A percentile compares a stretch with the other conserved stretches of the same genome.
These are phyloP conservation scores for Mucor piriformis DNA, from an alignment of 371 early-diverging fungal genomes.

Conservation along the genomic window DNA sequence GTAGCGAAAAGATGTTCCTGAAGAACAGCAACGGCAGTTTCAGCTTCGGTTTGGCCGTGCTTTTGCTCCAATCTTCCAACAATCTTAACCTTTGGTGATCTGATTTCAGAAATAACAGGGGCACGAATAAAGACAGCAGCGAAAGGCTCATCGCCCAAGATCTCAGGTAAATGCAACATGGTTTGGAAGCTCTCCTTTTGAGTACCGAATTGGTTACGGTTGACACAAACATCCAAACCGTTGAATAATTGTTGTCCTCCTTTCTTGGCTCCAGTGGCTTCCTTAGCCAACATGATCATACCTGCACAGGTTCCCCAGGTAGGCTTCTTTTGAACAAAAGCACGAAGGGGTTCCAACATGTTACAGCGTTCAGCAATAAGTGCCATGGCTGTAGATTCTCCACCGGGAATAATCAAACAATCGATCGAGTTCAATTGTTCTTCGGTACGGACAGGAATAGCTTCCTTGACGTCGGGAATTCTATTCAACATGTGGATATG, in stretches of 20 bases:
- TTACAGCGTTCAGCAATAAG: constrained; percentile 85
- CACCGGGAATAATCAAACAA: constrained; percentile 93
- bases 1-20: constrained; percentile 89
- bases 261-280: constrained; percentile 74
- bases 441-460: constrained; percentile 71
- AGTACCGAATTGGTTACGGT: constrained; percentile 92
- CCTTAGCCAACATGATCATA: constrained; percentile 87
- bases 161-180: constrained; percentile 63
- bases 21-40: constrained; percentile 84
- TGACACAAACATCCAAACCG: constrained; percentile 81
- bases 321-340: constrained; percentile 75
- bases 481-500: constrained; percentile 81
- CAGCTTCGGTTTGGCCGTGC: constrained; percentile 53
- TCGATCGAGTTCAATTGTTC: constrained; percentile 73
- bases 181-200: constrained; percentile 90
- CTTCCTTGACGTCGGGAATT: constrained; percentile 61
- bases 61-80: constrained; percentile 58
- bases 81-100: constrained; percentile 70
- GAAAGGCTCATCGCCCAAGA: constrained; percentile 59
- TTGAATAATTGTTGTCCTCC: constrained; percentile 87
- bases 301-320: constrained; percentile 98
- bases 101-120: constrained; percentile 80
- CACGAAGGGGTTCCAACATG: constrained; percentile 74
- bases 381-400: constrained; percentile 93
- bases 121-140: constrained; percentile 95